Base-by-base conservation (phyloP, 371 early-diverging fungal genomes). In the Mucor racemosus region DNA sequence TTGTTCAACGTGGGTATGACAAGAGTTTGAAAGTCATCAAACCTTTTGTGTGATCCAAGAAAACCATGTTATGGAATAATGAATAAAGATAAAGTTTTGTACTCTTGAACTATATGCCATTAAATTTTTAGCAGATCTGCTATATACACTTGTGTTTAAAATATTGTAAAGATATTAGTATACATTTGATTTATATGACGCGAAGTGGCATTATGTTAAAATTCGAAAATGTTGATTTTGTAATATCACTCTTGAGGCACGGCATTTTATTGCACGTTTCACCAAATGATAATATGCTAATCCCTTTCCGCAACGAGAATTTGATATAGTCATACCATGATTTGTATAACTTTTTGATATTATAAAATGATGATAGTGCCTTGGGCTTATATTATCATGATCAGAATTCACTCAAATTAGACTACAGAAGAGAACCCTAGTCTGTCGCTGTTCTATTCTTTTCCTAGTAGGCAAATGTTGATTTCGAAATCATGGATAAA, bases 1-100 rank as follows among this genome's bases (percentile, higher is more conserved):
- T 50, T 50, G 50, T 50, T 50, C 50, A 50, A 50, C 50, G 50
- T 50, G 50, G 50, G 50, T 50, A 50, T 50, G 50, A 50, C 50
- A 50, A 50, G 44, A 50, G 21, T 26, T 50, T 50, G 19, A 26
- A 50, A 50, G 50, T 50, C 26, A 50, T 50, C 50, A 50, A 50
- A 21, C 26, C 50, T 50, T 5, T 48, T 48, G n/a, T 10, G 21
- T 50, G 50, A 50, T 50, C 21, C 50, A 50, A n/a, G 7, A 44
- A n/a, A 41, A 14, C 15, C 10, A 41, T 15, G 26, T 26, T 5
- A 38, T 11, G 11, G 9, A 38, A 38, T 38, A 38, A 38, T 9
- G 4, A 38, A 5, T 7, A 38, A 38, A 11, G 11, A 11, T 1
- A 38, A 7, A 38, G 38, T 7, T 9, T 2, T 38, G 9, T 38